Evolutionary conservation across 441 rosid genomes (phyloP).

Genomic region (Brassica balearica): DNA sequence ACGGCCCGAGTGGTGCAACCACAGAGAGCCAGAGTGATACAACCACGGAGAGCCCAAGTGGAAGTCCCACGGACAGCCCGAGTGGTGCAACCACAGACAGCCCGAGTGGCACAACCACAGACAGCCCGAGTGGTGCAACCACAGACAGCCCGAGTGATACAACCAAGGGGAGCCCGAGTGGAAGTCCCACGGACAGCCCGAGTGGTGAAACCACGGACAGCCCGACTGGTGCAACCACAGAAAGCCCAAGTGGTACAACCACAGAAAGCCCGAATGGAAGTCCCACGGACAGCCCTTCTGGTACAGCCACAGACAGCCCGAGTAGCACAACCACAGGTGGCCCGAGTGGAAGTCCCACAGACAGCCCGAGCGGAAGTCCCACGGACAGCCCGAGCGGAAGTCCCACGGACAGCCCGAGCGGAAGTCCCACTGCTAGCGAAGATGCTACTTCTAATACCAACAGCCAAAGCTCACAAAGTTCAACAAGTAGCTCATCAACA

Average conservation of each 20-base stretch:
- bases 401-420: background rate
- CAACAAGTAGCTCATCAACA: too few relatives aligned
- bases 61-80: background rate
- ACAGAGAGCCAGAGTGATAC: background rate
- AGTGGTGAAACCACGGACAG: background rate
- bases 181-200: background rate
- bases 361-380: background rate
- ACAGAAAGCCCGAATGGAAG: background rate
- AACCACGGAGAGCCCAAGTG: background rate
- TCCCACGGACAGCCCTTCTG: too few relatives aligned
- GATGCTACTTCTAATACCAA: too few relatives aligned
- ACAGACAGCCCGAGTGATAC: background rate
- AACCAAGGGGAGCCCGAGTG: background rate
- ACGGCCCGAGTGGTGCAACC: constrained; percentile 1
- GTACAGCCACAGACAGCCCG: background rate
- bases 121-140: background rate
- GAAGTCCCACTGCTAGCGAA: background rate
- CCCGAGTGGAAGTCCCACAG: background rate
- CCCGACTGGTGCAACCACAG: background rate
- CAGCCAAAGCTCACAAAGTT: too few relatives aligned
- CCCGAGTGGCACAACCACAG: background rate
- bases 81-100: background rate
- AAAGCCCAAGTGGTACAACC: background rate
- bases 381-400: background rate
- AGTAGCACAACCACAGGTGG: background rate